Conservation (phyloP, 139 green algal species). For the Cymbomonas tetramitiformis region DNA sequence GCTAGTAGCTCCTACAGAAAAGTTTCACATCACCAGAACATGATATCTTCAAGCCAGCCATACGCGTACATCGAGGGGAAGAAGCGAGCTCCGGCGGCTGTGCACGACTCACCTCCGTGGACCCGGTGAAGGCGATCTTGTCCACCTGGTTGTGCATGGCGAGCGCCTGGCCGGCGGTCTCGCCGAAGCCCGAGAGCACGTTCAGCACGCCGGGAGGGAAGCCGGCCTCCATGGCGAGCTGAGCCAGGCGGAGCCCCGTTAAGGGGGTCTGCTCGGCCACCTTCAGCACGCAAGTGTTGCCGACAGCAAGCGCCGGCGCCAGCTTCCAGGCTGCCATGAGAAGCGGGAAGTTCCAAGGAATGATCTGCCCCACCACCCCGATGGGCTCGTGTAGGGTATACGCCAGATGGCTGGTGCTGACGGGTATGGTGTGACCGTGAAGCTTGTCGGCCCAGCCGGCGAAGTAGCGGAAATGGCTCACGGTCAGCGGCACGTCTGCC, state of each 20-base stretch:
- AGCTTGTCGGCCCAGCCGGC: too few species aligned
- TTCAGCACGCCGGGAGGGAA: slow-evolving; percentile 56
- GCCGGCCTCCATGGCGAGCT: slow-evolving; percentile 49
- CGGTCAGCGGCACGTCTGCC: not conserved
- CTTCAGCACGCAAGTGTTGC: slow-evolving; percentile 41
- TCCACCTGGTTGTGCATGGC: slow-evolving; percentile 36
- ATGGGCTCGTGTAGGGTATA: slow-evolving; percentile 24
- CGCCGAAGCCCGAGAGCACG: slow-evolving; percentile 45
- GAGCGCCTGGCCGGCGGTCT: slow-evolving; percentile 40
- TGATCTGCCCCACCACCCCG: slow-evolving; percentile 40
- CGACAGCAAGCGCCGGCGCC: slow-evolving; percentile 37
- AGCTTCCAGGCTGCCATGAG: slow-evolving; percentile 45
- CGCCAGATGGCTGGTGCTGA: too few species aligned
- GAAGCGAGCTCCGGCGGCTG: too few species aligned
- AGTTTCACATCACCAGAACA: too few species aligned
- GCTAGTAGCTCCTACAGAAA: too few species aligned
- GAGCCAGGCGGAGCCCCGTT: slow-evolving; percentile 38
- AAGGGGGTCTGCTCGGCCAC: slow-evolving; percentile 43
- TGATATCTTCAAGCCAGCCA: too few species aligned
- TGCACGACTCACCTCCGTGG: slow-evolving; percentile 43
- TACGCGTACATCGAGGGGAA: too few species aligned
- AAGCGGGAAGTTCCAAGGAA: slow-evolving; percentile 42
- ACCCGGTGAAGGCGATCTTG: slow-evolving; percentile 65
- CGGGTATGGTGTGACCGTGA: too few species aligned
- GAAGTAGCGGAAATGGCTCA: slow-evolving; percentile 7